phyloP scores from a whole-genome alignment of 2,329 filamentous ascomycete species.

The Venturia asperata region DNA sequence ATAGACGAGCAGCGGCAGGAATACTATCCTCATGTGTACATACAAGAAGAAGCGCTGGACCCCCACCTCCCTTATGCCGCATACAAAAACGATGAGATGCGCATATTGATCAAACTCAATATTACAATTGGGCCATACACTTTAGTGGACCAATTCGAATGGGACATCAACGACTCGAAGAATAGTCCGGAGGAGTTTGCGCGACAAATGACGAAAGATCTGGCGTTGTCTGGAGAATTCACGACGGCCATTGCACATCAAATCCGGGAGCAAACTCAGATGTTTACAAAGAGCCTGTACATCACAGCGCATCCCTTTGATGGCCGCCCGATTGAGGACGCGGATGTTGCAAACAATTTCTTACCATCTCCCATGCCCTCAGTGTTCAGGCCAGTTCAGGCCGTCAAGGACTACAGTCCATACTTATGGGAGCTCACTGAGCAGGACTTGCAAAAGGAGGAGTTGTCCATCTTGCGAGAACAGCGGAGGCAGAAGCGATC shows the following conservation, averaged over 20 bases:
- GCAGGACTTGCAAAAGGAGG: slow-evolving; percentile 79
- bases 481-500: slow-evolving; percentile 92
- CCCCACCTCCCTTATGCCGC: slow-evolving; percentile 83
- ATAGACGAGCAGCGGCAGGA: slow-evolving; percentile 87
- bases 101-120: slow-evolving; percentile 89
- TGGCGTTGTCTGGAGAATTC: slow-evolving; percentile 90
- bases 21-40: slow-evolving; percentile 85
- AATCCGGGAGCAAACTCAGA: slow-evolving; percentile 89
- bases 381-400: slow-evolving; percentile 83
- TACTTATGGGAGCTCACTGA: slow-evolving; percentile 93
- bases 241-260: slow-evolving; percentile 96
- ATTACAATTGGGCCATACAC: slow-evolving; percentile 95
- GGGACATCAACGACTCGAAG: slow-evolving; percentile 92
- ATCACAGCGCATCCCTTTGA: slow-evolving; percentile 93
- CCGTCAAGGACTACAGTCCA: slow-evolving; percentile 88
- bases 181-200: slow-evolving; percentile 97
- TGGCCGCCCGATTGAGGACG: slow-evolving; percentile 84
- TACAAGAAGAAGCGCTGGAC: slow-evolving; percentile 84
- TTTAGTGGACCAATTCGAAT: slow-evolving; percentile 94
- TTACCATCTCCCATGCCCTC: slow-evolving; percentile 73
- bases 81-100: slow-evolving; percentile 99
- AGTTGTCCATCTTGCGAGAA: slow-evolving; percentile 87
- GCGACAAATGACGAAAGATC: slow-evolving; percentile 75
- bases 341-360: slow-evolving; percentile 79
- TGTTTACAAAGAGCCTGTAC: slow-evolving; percentile 90